Conservation (phyloP, 441 rosid genomes). For the Populus hybrid region DNA sequence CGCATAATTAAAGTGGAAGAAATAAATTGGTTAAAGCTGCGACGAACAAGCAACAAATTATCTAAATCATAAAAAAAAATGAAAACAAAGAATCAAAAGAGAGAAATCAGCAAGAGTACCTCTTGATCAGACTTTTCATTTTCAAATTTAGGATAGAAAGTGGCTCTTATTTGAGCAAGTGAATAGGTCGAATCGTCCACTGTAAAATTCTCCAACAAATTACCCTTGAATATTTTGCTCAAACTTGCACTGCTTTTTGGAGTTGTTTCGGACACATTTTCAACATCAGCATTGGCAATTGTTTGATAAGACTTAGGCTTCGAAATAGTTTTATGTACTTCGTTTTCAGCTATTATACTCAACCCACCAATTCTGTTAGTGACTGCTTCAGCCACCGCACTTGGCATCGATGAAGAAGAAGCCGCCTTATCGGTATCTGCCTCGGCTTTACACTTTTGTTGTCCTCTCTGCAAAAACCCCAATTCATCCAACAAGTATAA, state of each 20-base stretch:
- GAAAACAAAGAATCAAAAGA: neutral
- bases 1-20: conserved; percentile 1
- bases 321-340: conserved; percentile 41
- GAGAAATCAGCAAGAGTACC: conserved; percentile 29
- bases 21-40: neutral
- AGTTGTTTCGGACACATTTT: conserved; percentile 3
- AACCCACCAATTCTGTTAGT: conserved; percentile 41
- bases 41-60: neutral
- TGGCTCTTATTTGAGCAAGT: conserved; percentile 81
- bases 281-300: conserved; percentile 2
- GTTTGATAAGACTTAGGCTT: conserved; percentile 47
- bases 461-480: conserved; percentile 34
- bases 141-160: conserved; percentile 96
- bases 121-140: conserved; percentile 98
- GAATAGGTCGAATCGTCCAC: conserved; percentile 68
- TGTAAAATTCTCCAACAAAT: conserved; percentile 50
- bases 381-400: conserved; percentile 27
- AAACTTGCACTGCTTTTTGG: conserved; percentile 28
- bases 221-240: conserved; percentile 46
- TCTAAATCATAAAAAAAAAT: neutral
- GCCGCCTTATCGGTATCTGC: conserved; percentile 24
- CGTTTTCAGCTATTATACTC: conserved; percentile 42
- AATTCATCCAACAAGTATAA: neutral
- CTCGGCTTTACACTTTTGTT: conserved; percentile 34
- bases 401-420: conserved; percentile 17